Conservation (phyloP, 805 yeast species). For the Priceomyces melissophilus region DNA sequence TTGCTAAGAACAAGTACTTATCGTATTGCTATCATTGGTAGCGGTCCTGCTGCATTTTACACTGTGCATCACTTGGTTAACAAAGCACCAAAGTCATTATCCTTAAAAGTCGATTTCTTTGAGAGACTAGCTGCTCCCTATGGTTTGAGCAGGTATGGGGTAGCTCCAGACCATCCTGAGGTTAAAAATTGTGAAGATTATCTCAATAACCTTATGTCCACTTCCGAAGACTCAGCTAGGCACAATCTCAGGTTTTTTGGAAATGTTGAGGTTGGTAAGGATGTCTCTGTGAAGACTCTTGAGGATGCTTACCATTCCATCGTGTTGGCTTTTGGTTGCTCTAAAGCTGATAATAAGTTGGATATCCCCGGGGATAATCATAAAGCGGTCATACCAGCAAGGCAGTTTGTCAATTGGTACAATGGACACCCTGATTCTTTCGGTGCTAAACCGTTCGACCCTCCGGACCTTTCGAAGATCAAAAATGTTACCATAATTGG, state of each 20-base stretch:
- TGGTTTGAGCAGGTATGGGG: conserved; percentile 90
- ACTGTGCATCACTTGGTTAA: conserved; percentile 73
- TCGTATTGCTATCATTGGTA: conserved; percentile 76
- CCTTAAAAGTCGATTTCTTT: conserved; percentile 62
- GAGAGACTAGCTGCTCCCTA: conserved; percentile 87
- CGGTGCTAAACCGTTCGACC: conserved; percentile 24
- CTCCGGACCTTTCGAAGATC: conserved; percentile 59
- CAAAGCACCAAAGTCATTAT: conserved; percentile 28
- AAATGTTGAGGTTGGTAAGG: conserved; percentile 65
- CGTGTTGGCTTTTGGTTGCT: conserved; percentile 80
- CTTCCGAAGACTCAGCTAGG: conserved; percentile 7
- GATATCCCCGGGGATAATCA: conserved; percentile 58
- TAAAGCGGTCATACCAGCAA: conserved; percentile 72
- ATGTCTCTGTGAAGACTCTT: conserved; percentile 50
- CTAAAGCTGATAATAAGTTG: conserved; percentile 50
- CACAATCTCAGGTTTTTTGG: conserved; percentile 55
- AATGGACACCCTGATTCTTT: conserved; percentile 75
- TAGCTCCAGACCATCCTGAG: conserved; percentile 99
- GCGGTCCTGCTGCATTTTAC: conserved; percentile 97
- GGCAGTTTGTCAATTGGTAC: conserved; percentile 93
- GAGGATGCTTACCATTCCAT: conserved; percentile 63
- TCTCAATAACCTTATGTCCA: conserved; percentile 49
- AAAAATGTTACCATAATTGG: conserved; percentile 81
- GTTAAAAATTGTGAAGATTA: conserved; percentile 82
- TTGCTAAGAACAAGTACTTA: conserved; percentile 5